These are phyloP conservation scores for Leccinum obscurum DNA, from an alignment of 768 basidiomycete genomes.

Conservation along the genomic window DNA sequence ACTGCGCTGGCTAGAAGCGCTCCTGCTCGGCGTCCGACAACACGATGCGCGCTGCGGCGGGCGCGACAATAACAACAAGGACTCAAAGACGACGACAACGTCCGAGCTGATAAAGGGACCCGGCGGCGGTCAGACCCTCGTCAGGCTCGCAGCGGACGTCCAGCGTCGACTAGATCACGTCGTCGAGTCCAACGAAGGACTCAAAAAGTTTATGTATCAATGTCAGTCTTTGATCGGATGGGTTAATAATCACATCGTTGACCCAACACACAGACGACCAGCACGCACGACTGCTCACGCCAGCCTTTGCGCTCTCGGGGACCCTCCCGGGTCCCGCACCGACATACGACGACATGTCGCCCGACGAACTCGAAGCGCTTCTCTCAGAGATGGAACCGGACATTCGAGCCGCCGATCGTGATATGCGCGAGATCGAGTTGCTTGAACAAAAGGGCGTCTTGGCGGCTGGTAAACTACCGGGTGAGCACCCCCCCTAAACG, in stretches of 20 bases:
- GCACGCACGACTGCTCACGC: conserved; percentile 71
- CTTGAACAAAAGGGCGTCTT: conserved; percentile 71
- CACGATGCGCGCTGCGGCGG: conserved; percentile 22
- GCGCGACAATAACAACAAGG: conserved; percentile 44
- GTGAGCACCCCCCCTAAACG: conserved; percentile 32
- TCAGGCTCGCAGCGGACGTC: conserved; percentile 58
- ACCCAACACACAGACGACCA: conserved; percentile 57
- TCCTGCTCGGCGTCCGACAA: conserved; percentile 64
- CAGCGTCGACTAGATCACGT: conserved; percentile 56
- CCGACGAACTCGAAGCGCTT: conserved; percentile 68
- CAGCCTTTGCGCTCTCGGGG: conserved; percentile 74
- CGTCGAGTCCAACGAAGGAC: conserved; percentile 67
- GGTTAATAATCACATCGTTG: too few relatives aligned
- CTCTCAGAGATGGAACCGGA: conserved; percentile 82
- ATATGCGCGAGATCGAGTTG: conserved; percentile 74
- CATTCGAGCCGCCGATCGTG: conserved; percentile 78
- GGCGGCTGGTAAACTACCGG: conserved; percentile 68
- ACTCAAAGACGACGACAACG: conserved; percentile 28
- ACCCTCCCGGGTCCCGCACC: conserved; percentile 48
- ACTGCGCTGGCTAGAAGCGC: conserved; percentile 76
- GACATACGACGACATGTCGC: conserved; percentile 63
- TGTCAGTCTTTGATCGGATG: conserved; percentile 41
- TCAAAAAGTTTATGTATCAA: conserved; percentile 72
- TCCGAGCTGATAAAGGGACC: conserved; percentile 40
- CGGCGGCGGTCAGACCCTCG: conserved; percentile 49